Conservation (phyloP, 345 rosid genomes). For the Clausena lansium region DNA sequence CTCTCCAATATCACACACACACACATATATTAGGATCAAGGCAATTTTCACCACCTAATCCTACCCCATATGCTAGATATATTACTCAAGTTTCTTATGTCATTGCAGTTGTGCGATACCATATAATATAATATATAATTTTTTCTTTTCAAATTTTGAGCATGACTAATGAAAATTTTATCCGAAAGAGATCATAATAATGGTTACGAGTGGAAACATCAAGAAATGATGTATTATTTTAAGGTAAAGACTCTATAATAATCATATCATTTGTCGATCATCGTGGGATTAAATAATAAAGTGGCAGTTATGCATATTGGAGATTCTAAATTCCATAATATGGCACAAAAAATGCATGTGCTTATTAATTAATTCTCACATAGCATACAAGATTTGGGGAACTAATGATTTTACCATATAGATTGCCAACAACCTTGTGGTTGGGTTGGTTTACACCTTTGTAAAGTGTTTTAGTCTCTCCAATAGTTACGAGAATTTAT, state of each 20-base stretch:
- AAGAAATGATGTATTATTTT: constrained; percentile 23
- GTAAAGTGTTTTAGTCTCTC: too few species aligned
- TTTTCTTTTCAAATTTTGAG: not conserved
- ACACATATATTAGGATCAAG: not conserved
- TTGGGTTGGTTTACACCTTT: too few species aligned
- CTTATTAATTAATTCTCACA: not conserved
- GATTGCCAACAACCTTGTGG: too few species aligned
- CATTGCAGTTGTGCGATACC: constrained; percentile 20
- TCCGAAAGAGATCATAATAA: constrained; percentile 27
- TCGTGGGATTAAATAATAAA: constrained; percentile 1
- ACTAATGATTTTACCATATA: too few species aligned
- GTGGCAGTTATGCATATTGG: not conserved
- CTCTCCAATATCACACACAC: not conserved
- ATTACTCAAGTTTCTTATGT: constrained; percentile 30
- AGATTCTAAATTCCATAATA: not conserved
- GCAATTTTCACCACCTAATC: constrained; percentile 37
- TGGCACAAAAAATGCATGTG: not conserved
- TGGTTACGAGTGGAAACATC: constrained; percentile 33
- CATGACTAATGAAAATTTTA: not conserved
- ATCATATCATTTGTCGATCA: not conserved
- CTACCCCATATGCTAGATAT: constrained; percentile 18
- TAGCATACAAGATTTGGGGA: too few species aligned
- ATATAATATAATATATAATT: not conserved
- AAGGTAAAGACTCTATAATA: not conserved
- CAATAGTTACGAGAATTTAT: too few species aligned